A percentile compares a stretch with the other conserved stretches of the same genome.
Conservation (phyloP, 352 stramenopile genomes). For the Peronospora destructor region DNA sequence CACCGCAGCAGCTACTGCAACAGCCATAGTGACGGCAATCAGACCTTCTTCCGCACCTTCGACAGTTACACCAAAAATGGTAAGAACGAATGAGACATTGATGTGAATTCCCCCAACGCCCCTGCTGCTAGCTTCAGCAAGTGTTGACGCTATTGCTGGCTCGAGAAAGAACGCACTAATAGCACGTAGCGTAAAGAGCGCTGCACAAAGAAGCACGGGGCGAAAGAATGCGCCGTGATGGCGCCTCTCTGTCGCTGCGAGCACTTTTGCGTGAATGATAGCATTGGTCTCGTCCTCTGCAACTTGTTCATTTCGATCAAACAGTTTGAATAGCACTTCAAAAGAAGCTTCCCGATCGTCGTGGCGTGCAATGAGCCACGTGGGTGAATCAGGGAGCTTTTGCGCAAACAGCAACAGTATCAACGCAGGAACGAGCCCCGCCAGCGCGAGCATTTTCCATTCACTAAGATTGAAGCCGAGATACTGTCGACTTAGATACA, state of each 20-base stretch:
- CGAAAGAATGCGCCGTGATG: conserved; percentile 66
- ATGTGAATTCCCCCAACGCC: conserved; percentile 16
- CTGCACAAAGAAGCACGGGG: conserved; percentile 48
- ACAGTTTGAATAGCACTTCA: conserved; percentile 50
- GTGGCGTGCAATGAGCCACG: conserved; percentile 68
- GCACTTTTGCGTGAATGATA: conserved; percentile 64
- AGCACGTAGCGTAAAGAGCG: conserved; percentile 46
- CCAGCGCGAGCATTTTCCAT: conserved; percentile 63
- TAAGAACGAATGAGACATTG: conserved; percentile 41
- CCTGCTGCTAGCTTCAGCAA: conserved; percentile 18
- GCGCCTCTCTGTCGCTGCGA: conserved; percentile 42
- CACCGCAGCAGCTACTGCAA: conserved; percentile 40
- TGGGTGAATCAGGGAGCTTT: conserved; percentile 66
- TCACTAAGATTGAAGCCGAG: conserved; percentile 76
- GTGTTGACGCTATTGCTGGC: conserved; percentile 42
- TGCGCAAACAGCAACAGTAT: conserved; percentile 56
- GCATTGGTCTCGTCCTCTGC: conserved; percentile 66
- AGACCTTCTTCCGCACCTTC: conserved; percentile 47
- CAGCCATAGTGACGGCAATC: conserved; percentile 33
- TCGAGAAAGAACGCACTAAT: conserved; percentile 44
- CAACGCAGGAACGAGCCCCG: conserved; percentile 43
- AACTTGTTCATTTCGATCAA: conserved; percentile 37
- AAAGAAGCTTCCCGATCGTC: conserved; percentile 65
- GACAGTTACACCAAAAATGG: conserved; percentile 53
- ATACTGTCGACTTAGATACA: conserved; percentile 58